phyloP scores from a whole-genome alignment of 108 stramenopile genomes.

The Pinguiococcus pyrenoidosus region DNA sequence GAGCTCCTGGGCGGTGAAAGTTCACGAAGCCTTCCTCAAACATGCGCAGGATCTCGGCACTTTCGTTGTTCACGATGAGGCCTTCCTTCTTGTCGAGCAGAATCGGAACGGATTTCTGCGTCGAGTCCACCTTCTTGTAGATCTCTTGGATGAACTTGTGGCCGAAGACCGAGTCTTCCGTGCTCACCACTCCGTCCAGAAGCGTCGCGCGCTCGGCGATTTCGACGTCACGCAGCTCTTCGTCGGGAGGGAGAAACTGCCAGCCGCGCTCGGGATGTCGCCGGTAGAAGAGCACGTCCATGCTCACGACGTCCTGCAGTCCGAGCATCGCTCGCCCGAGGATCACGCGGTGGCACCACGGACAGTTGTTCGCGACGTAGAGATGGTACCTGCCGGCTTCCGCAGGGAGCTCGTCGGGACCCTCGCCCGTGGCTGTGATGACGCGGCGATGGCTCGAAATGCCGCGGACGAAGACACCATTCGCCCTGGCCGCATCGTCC shows the following conservation, averaged over 20 bases:
- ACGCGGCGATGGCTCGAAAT: not conserved
- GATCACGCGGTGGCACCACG: conserved; percentile 56
- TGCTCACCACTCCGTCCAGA: conserved; percentile 1
- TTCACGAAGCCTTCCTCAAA: not conserved
- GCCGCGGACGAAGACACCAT: conserved; percentile 1
- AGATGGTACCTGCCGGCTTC: conserved; percentile 64
- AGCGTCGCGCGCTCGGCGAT: not conserved
- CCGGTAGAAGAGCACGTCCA: too few relatives aligned
- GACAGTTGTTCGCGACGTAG: conserved; percentile 80
- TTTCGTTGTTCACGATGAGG: conserved; percentile 5
- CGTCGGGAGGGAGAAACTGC: conserved; percentile 1
- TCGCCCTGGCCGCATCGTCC: not conserved
- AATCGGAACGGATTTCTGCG: conserved; percentile 7
- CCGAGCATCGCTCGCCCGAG: conserved; percentile 38
- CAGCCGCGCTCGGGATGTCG: not conserved
- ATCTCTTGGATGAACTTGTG: not conserved
- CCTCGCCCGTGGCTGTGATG: not conserved
- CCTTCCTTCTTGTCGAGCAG: not conserved
- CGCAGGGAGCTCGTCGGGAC: conserved; percentile 34
- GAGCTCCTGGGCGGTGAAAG: too few relatives aligned
- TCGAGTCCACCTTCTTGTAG: not conserved
- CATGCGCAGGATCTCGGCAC: conserved; percentile 8
- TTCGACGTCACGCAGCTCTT: not conserved
- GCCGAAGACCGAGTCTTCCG: not conserved
- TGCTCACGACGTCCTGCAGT: conserved; percentile 25